Conservation (phyloP, 331 rosid species). For the Acacia pycnantha region DNA sequence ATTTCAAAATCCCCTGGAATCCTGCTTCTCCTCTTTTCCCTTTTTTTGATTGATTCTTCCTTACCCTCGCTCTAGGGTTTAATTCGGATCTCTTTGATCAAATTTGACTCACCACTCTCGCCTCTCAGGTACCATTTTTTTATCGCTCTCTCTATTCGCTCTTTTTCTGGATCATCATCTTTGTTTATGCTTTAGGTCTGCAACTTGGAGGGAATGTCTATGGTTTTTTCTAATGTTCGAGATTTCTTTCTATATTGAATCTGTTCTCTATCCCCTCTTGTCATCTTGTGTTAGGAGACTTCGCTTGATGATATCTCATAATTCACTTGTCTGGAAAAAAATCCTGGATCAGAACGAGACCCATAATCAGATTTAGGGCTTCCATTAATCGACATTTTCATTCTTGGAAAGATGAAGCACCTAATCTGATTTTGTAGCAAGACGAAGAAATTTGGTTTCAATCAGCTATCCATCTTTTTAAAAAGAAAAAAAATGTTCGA, state of each 20-base stretch:
- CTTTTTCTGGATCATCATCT: neutral
- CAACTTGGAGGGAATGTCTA: neutral
- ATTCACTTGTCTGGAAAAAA: too few species aligned
- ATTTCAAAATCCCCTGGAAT: conserved; percentile 1
- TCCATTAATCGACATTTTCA: too few species aligned
- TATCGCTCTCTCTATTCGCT: neutral
- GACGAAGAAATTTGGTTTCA: too few species aligned
- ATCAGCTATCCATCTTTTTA: too few species aligned
- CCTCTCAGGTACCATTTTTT: neutral
- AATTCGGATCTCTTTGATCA: neutral
- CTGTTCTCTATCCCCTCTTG: neutral
- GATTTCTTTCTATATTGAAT: neutral
- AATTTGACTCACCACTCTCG: neutral
- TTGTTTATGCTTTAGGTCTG: neutral
- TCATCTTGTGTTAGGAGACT: neutral
- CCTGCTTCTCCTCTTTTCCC: neutral
- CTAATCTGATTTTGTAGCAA: too few species aligned
- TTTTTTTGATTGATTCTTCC: neutral
- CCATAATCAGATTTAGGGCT: too few species aligned
- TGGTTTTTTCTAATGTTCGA: neutral
- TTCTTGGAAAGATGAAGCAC: too few species aligned
- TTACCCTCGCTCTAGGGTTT: conserved; percentile 4
- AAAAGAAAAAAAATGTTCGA: too few species aligned
- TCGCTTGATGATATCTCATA: neutral
- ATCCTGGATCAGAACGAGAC: too few species aligned